Evolutionary conservation across 2,329 filamentous ascomycete species (phyloP), one percentile per base, ranked within the genome.

Genomic region (Cadophora sp.): DNA sequence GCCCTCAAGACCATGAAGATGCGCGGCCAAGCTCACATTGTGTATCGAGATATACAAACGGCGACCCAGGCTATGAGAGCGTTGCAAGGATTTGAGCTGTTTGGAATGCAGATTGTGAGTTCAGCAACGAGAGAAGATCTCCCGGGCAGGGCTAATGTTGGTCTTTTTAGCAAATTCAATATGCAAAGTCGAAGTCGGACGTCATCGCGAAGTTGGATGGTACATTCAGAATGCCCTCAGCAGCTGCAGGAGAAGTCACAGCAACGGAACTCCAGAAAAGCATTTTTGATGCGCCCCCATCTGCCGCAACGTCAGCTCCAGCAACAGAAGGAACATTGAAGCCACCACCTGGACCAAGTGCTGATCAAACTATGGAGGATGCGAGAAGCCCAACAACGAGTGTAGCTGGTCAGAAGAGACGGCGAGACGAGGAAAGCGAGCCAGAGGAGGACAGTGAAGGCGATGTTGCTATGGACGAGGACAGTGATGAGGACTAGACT

Each of bases 1-100:
- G 92, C 93, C 34, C 84, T 97, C 74, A 97, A 94, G 82, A 97
- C 93, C 1, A 85, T 86, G 79, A 93, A 93, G 82, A 97, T 98
- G 94, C 91, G 96, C 61, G 96, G 96, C 3, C 96, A 99, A 81
- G 96, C 96, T 70, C 96, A 98, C 77, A 84, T 99, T 69, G 92
- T 96, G 16, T 98, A 94, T 79, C 88, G 92, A 68, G 95, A 99
- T 79, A 85, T 95, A 40, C 92, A 97, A 73, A 89, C 93, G n/a
- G 93, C 94, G 62, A 97, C 94, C 27, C 93, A 97, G 78, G 96
- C 96, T 1, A 93, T 99, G 93, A 86, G 95, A 72, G 89, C 92
- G 12, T 83, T 97, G 59, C 91, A 98, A 74, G 93, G 92, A 1
- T 92, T 93, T 76, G 88, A 92, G 2, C 94, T 99, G 73, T 91